phyloP scores from a whole-genome alignment of 805 yeast species.

The Jamesozyma lodderae region DNA sequence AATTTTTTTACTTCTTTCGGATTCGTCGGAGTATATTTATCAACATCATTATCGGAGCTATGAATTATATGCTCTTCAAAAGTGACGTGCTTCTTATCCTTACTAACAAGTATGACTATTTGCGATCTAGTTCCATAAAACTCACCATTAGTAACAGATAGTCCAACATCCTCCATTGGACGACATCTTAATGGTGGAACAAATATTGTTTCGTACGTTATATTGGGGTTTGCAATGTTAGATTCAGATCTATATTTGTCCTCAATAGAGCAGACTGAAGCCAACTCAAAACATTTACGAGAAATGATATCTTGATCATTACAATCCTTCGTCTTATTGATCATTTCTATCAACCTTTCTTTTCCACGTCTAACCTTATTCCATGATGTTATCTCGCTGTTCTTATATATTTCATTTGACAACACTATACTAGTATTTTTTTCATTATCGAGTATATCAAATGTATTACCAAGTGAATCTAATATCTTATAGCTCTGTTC shows the following conservation, averaged over 20 bases:
- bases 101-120: constrained; percentile 57
- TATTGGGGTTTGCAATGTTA: constrained; percentile 24
- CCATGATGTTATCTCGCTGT: constrained; percentile 51
- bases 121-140: constrained; percentile 86
- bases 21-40: constrained; percentile 13
- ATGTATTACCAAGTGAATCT: constrained; percentile 26
- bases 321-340: constrained; percentile 14
- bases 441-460: constrained; percentile 22
- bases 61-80: constrained; percentile 59
- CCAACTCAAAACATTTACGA: constrained; percentile 41
- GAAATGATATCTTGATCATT: constrained; percentile 33
- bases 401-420: constrained; percentile 26
- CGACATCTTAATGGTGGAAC: constrained; percentile 53
- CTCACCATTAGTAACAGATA: constrained; percentile 35
- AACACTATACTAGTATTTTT: constrained; percentile 14
- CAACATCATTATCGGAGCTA: constrained; percentile 33
- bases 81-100: constrained; percentile 36
- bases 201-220: constrained; percentile 52
- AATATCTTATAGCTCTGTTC: constrained; percentile 17
- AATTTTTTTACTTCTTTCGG: constrained; percentile 18
- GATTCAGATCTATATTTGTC: constrained; percentile 25
- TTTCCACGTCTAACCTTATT: constrained; percentile 55
- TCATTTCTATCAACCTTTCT: constrained; percentile 32
- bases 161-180: constrained; percentile 24
- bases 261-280: constrained; percentile 39